Evolutionary conservation across 768 basidiomycete genomes (phyloP).

Genomic region (Suillus luteus): DNA sequence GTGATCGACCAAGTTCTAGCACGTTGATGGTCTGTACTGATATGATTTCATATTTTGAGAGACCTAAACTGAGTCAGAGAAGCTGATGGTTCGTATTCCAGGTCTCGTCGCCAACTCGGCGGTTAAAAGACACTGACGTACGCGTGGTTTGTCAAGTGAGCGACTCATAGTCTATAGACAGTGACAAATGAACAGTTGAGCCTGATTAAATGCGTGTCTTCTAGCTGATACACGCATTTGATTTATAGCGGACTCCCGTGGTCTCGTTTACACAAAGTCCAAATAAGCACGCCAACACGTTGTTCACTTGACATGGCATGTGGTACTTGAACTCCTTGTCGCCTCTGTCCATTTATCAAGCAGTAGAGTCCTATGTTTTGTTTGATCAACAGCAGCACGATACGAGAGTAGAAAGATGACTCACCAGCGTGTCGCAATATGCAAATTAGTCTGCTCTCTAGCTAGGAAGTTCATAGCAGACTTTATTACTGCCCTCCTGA

Average conservation of each 20-base stretch:
- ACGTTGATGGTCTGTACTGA: background rate
- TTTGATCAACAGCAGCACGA: background rate
- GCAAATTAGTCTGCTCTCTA: background rate
- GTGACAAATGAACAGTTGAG: background rate
- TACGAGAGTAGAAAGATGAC: background rate
- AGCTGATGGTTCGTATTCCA: background rate
- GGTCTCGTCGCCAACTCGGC: background rate
- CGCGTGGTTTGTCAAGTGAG: background rate
- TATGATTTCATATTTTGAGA: background rate
- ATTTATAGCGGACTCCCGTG: background rate
- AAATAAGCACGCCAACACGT: background rate
- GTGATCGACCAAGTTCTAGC: background rate
- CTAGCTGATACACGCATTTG: background rate
- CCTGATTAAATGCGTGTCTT: background rate
- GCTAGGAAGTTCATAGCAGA: background rate
- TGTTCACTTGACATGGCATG: background rate
- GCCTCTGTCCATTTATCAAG: background rate
- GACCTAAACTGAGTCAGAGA: background rate
- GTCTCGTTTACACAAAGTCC: background rate
- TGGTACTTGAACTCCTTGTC: background rate
- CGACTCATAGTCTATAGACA: background rate
- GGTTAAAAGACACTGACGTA: background rate
- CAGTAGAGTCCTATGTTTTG: background rate
- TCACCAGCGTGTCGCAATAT: background rate
- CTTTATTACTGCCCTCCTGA: background rate